These are phyloP conservation scores for Coemansia sp. DNA, from an alignment of 192 early-diverging fungal genomes.

Conservation along the genomic window DNA sequence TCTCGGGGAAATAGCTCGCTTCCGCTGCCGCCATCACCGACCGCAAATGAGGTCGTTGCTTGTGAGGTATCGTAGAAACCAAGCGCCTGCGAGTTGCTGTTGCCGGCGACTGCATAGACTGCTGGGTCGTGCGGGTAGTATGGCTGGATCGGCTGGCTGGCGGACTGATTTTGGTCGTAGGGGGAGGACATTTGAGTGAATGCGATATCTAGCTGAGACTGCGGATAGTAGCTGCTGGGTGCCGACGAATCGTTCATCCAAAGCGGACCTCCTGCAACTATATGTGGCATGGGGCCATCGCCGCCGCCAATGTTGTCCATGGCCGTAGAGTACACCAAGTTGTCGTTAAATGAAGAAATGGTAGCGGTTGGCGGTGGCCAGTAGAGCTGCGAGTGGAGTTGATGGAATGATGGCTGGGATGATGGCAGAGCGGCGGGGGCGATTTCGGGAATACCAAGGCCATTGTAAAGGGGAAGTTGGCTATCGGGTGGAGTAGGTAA, in stretches of 20 bases:
- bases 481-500: no score
- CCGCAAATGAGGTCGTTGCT: no score
- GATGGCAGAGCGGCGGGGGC: neutral
- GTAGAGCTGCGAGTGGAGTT: neutral
- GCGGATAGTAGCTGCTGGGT: neutral
- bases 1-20: neutral
- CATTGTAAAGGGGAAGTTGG: no score
- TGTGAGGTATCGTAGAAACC: no score
- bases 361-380: neutral
- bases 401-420: neutral
- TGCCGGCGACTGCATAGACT: no score
- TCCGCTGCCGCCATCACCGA: no score
- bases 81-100: no score
- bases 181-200: no score
- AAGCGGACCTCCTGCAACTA: neutral
- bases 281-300: neutral
- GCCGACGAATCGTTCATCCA: neutral
- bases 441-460: neutral
- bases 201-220: neutral
- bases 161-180: no score
- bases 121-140: constrained; percentile 1
- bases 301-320: neutral
- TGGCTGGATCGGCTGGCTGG: no score
- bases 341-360: neutral
- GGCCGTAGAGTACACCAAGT: neutral